Base-by-base conservation (phyloP, 2,329 filamentous ascomycete species). In the Fusarium foetens region DNA sequence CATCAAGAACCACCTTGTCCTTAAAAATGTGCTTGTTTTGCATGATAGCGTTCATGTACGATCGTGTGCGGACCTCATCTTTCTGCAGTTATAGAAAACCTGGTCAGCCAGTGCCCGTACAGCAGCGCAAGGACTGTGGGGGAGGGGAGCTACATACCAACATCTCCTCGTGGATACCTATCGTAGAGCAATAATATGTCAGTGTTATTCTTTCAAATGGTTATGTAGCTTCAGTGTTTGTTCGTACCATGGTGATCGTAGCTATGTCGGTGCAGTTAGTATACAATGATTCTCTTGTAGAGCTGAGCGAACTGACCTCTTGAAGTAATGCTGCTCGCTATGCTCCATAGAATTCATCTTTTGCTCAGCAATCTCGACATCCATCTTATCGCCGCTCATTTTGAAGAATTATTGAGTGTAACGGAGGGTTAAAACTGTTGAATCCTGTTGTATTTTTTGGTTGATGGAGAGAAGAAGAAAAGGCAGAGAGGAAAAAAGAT, bases 321-420 rank as follows among this genome's bases (percentile, higher is more conserved):
- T 98, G 87, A 98, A 98, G 88, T 98, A 99, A 84, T 98, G 96
- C 83, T 97, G 94, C 88, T 99, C 96, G 73, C 95, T 96, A 86
- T 97, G 95, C 81, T 93, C 92, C 89, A 97, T 91, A 77, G 85
- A 82, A 81, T 91, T 90, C 83, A 93, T 87, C 83, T 86, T 85
- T 80, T 87, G 81, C 84, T 91, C 89, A 53, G 88, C 89, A 74
- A 84, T 81, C 79, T 89, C 88, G 66, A 90, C 84, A 48, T 90
- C 88, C 87, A 88, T 89, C 69, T 85, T 86, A 68, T 85, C 84
- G 75, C 84, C 83, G 76, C 80, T 82, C 86, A 88, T 87, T 38
- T 68, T 83, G 72, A 41, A 60, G 41, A 73, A 33, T 59, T 58
- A 23, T 42, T 39, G 52, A 36, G 51, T 25, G 23, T 45, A 38